Evolutionary conservation across 345 rosid genomes (phyloP).

Genomic region (Salix arbutifolia): DNA sequence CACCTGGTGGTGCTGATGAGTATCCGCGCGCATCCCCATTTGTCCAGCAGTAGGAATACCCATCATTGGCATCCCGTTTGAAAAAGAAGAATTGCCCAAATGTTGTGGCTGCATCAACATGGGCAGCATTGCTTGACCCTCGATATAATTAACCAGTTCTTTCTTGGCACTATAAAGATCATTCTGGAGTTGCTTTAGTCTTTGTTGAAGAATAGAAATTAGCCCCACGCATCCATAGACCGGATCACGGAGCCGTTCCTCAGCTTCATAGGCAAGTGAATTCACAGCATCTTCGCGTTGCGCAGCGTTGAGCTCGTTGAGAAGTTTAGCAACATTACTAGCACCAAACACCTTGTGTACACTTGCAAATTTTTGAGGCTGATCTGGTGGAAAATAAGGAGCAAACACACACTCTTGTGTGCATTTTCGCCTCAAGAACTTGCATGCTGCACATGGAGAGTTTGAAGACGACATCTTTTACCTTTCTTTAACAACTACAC

Average conservation of each 20-base stretch:
- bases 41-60: slow-evolving; percentile 36
- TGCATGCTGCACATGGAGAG: slow-evolving; percentile 34
- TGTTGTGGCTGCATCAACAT: slow-evolving; percentile 34
- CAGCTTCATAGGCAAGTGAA: slow-evolving; percentile 74
- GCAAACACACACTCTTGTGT: slow-evolving; percentile 28
- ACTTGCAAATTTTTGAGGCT: slow-evolving; percentile 27
- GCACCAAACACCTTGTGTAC: slow-evolving; percentile 28
- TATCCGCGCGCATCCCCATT: slow-evolving; percentile 32
- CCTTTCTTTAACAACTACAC: background rate
- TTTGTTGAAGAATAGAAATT: slow-evolving; percentile 66
- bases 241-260: slow-evolving; percentile 72
- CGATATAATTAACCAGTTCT: slow-evolving; percentile 52
- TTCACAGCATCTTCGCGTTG: slow-evolving; percentile 74
- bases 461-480: slow-evolving; percentile 22
- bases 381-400: slow-evolving; percentile 28
- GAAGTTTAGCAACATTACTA: slow-evolving; percentile 70
- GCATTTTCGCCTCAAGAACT: slow-evolving; percentile 25
- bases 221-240: slow-evolving; percentile 84
- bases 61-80: slow-evolving; percentile 46
- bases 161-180: slow-evolving; percentile 51
- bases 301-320: slow-evolving; percentile 46
- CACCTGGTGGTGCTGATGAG: slow-evolving; percentile 29
- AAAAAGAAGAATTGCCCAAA: slow-evolving; percentile 34
- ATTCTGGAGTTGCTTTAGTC: slow-evolving; percentile 44
- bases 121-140: slow-evolving; percentile 49